Evolutionary conservation across 352 stramenopile species (phyloP), one percentile per base, ranked within the genome.

Genomic region (Globisporangium paroecandrum): DNA sequence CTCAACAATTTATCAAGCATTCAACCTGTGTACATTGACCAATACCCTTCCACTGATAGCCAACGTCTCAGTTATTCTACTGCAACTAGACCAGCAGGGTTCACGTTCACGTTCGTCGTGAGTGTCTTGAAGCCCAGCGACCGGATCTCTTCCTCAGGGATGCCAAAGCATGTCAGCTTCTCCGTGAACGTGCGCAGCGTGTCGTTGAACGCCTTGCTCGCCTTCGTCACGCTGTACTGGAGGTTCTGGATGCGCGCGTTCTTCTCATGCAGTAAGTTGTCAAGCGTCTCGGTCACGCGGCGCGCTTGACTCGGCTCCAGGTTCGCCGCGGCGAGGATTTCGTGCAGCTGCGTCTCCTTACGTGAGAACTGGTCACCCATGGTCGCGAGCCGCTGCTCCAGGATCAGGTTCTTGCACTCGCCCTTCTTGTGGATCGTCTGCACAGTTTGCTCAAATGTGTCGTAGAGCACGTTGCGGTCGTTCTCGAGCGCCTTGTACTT

Each of bases 381-480:
- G 5, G 73, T 75, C 12, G 78, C 64, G 10, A 98, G 73, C 6
- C 87, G 85, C 64, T 97, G 89, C 72, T 98, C 90, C 29, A 95
- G 67, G 10, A 95, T 81, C 25, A 96, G 75, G 76, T 97, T 98
- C 66, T 96, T 92, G 75, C 93, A 95, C 69, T 98, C 91, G 38
- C 87, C 80, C 58, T 97, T 95, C 71, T 94, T 90, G 76, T 97
- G 89, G 22, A 98, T 87, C 18, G 83, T 93, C 66, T 90, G 77
- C 18, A 98, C 85, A 0, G 89, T 89, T 56, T 93, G 78, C 71
- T 98, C 90, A 62, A 98, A 98, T 1, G 79, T 90, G 73, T 96
- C 87, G 74, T 98, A 97, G 7, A 98, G 77, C 43, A 87, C 75
- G 58, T 98, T 94, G 38, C 90, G 79, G 66, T 98, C 89, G 25